Evolutionary conservation across 495 filamentous ascomycete genomes (phyloP).

Genomic region (Articulospora tetracladia): DNA sequence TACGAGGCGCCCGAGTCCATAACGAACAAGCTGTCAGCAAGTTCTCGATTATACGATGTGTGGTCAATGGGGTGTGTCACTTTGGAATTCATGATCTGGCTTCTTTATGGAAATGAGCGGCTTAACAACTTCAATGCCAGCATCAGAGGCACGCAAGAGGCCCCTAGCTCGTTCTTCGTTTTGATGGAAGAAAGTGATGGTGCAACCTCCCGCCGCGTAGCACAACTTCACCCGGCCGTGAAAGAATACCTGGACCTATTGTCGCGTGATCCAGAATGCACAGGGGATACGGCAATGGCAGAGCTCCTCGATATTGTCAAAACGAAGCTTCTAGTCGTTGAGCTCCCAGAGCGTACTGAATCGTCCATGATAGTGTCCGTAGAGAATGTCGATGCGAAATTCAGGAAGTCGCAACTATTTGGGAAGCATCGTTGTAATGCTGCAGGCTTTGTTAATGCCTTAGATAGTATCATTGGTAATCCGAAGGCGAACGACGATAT

Average conservation of each 20-base stretch:
- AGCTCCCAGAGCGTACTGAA: conserved; percentile 7
- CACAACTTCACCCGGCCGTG: conserved; percentile 8
- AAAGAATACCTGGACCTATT: background rate
- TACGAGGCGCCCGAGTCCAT: background rate
- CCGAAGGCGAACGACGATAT: no score
- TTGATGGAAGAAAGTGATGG: background rate
- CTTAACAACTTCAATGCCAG: conserved; percentile 1
- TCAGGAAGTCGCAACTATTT: no score
- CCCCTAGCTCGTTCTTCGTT: background rate
- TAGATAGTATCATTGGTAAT: no score
- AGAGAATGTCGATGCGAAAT: no score
- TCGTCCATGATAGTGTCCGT: no score
- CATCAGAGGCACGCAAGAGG: background rate
- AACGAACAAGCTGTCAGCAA: no score
- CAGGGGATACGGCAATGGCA: conserved; percentile 12
- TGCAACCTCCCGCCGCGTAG: background rate
- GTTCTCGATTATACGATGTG: conserved; percentile 31
- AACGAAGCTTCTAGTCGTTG: conserved; percentile 25
- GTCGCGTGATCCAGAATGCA: conserved; percentile 13
- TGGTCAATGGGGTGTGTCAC: conserved; percentile 38
- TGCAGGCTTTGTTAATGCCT: no score
- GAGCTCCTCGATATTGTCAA: conserved; percentile 24
- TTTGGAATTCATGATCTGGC: conserved; percentile 33
- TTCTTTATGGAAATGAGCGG: conserved; percentile 27
- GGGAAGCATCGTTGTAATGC: no score